Conservation (phyloP, 805 yeast genomes). For the Soucietia sequanensis region DNA sequence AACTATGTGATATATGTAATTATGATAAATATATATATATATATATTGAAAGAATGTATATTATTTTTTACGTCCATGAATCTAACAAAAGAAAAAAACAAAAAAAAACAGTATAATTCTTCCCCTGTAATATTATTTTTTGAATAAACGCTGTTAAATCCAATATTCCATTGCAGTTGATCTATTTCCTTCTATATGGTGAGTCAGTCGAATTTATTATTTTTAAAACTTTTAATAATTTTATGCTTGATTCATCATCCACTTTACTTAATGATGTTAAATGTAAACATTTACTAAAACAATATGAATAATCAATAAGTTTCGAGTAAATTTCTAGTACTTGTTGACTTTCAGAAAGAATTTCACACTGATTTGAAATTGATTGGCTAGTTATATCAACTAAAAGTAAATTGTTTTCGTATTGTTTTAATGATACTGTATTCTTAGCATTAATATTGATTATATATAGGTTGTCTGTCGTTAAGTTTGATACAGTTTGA, state of each 20-base stretch:
- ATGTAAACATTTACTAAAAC: constrained; percentile 35
- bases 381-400: constrained; percentile 9
- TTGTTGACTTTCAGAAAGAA: not conserved
- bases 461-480: no score
- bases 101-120: no score
- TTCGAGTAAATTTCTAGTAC: no score
- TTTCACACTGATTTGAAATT: constrained; percentile 4
- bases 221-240: constrained; percentile 13
- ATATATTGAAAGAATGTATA: constrained; percentile 11
- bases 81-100: no score
- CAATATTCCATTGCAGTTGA: no score
- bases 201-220: constrained; percentile 10
- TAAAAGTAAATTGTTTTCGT: constrained; percentile 12
- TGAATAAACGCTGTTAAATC: no score
- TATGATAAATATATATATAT: constrained; percentile 7
- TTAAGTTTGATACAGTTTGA: not conserved
- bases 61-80: no score
- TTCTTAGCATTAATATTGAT: constrained; percentile 10
- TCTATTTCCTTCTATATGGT: constrained; percentile 12
- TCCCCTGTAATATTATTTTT: no score
- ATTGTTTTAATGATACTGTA: constrained; percentile 2
- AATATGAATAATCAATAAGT: constrained; percentile 11
- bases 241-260: constrained; percentile 10
- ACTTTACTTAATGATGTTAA: constrained; percentile 23
- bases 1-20: constrained; percentile 19